Percentiles rank a stretch among this genome's conserved stretches.
Evolutionary conservation across 2,329 filamentous ascomycete species (phyloP).

Genomic region (Neofusicoccum umdonicola): DNA sequence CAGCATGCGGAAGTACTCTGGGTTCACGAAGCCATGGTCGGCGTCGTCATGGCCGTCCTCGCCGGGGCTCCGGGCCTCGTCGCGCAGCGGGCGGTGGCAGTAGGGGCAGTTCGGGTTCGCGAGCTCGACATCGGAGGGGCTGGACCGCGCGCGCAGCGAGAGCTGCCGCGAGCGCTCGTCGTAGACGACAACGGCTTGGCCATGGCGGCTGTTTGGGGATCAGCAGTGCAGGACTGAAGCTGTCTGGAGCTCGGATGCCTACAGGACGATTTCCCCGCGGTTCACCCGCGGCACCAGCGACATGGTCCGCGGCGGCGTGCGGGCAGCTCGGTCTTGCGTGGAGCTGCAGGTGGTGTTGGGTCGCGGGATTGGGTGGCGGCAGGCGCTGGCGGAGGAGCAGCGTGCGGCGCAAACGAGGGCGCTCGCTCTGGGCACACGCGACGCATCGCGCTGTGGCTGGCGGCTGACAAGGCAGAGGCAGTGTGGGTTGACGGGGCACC

Average conservation of each 20-base stretch:
- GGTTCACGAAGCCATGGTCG: slow-evolving; percentile 74
- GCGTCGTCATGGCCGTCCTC: slow-evolving; percentile 34
- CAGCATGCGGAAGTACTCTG: slow-evolving; percentile 94
- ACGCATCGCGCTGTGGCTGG: slow-evolving; percentile 9
- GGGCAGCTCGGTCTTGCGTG: not conserved
- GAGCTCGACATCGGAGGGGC: slow-evolving; percentile 53
- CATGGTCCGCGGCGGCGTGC: slow-evolving; percentile 5
- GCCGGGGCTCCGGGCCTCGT: slow-evolving; percentile 34
- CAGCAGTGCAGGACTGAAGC: not conserved
- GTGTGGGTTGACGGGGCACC: slow-evolving; percentile 3
- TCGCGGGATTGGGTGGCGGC: not conserved
- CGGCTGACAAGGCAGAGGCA: slow-evolving; percentile 11
- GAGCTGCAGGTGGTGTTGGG: not conserved
- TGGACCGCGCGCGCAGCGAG: slow-evolving; percentile 67
- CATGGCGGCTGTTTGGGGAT: slow-evolving; percentile 67
- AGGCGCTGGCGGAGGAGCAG: not conserved
- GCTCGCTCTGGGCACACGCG: not conserved
- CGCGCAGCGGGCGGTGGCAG: slow-evolving; percentile 72
- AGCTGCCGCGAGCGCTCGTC: slow-evolving; percentile 83
- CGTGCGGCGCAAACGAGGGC: not conserved
- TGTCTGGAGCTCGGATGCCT: not conserved
- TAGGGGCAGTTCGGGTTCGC: slow-evolving; percentile 74
- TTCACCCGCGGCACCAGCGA: slow-evolving; percentile 18
- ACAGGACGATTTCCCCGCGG: slow-evolving; percentile 18
- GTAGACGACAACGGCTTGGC: slow-evolving; percentile 87